A percentile compares a stretch with the other conserved stretches of the same genome.
phyloP scores from a whole-genome alignment of 2,329 filamentous ascomycete species.

The Aspergillus sp. region DNA sequence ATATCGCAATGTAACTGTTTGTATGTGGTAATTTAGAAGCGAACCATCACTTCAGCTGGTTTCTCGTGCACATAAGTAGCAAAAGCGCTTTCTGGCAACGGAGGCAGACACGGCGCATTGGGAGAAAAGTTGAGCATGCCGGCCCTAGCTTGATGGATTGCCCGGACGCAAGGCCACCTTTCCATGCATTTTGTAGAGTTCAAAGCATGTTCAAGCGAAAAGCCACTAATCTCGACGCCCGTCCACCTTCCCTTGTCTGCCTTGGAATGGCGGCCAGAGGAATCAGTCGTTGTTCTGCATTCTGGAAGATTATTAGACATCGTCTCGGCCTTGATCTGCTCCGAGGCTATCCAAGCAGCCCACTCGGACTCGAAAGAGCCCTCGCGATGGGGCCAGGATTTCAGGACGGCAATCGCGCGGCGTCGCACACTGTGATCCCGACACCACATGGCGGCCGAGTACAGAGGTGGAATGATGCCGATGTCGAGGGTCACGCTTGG shows the following conservation, averaged over 20 bases:
- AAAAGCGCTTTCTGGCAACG: neutral
- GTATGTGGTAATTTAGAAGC: neutral
- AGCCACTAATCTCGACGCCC: neutral
- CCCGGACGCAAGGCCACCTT: neutral
- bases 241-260: neutral
- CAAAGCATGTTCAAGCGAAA: neutral
- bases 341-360: neutral
- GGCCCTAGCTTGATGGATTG: neutral
- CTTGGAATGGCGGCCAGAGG: neutral
- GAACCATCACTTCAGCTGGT: neutral
- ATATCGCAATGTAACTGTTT: neutral
- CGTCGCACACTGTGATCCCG: neutral
- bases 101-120: neutral
- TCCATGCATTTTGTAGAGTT: neutral
- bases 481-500: neutral
- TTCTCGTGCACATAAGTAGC: neutral
- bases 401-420: neutral
- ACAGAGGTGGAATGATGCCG: neutral
- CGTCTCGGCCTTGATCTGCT: neutral
- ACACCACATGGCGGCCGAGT: neutral
- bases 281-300: neutral
- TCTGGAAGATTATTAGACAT: neutral
- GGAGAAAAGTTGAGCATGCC: neutral
- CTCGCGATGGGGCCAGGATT: slow-evolving; percentile 14
- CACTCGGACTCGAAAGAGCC: slow-evolving; percentile 7